Base-by-base conservation (phyloP, 2,329 filamentous ascomycete species). In the Aplosporella prunicola region DNA sequence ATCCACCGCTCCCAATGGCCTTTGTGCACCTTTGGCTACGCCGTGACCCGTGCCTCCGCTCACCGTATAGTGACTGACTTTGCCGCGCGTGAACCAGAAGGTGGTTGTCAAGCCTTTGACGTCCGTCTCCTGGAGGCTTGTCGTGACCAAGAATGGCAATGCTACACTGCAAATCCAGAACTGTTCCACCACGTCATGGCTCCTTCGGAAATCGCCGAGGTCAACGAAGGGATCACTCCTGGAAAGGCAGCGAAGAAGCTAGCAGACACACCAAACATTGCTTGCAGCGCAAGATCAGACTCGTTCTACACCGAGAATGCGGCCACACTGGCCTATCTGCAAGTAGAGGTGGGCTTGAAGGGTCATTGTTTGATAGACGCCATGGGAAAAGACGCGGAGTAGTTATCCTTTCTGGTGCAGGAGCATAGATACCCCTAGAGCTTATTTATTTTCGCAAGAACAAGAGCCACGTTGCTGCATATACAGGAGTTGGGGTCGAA, bases 21-120 rank as follows among this genome's bases (percentile, higher is more conserved):
- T 0, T 55, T 63, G 24, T 63, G 61, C 47, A 64, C 61, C 1
- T 64, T 62, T 43, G 60, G 52, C 24, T 64, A 60, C 47, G 60
- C 50, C 10, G 48, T 64, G 4, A 61, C 52, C 0, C 49, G 57
- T 4, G 28, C 40, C 7, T 55, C 56, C 1, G 60, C 61, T 0
- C 23, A 35, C 5, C 47, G 47, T 3, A 49, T 64, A 8, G 41
- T 61, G 1, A 32, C 38, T 13, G 41, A 50, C 1, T 50, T 56
- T 17, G 39, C 39, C 8, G 33, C 32, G 13, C 32, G 28, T 15
- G 38, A 40, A 20, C 9, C 20, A 3, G 32, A 40, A 20, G 38
- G 38, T 7, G 54, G 53, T 22, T 50, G 45, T 3, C 40, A 46
- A 32, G 55, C 55, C n/a, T 64, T 51, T 37, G 62, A 65, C 41